Evolutionary conservation across 2,329 filamentous ascomycete genomes (phyloP).

Genomic region (Fusarium succisae): DNA sequence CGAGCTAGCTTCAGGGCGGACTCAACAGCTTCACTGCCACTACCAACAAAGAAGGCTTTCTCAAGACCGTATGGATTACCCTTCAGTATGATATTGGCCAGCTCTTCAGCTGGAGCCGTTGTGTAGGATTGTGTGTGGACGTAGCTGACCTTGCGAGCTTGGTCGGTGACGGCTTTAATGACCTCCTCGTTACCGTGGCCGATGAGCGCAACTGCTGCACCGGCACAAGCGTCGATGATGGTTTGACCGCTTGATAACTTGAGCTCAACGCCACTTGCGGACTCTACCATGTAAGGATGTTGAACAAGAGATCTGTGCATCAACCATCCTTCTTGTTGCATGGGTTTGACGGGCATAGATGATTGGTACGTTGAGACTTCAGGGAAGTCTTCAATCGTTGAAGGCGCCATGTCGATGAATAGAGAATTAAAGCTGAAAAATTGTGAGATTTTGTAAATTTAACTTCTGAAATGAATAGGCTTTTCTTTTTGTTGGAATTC

Average conservation of each 20-base stretch:
- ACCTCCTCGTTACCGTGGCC: constrained; percentile 9
- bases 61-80: constrained; percentile 10
- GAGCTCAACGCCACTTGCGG: not conserved
- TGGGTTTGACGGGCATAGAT: not conserved
- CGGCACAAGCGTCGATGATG: constrained; percentile 11
- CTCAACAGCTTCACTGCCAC: constrained; percentile 53
- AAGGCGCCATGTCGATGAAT: not conserved
- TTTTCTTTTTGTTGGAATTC: rapidly evolving
- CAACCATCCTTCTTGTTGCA: not conserved
- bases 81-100: not conserved
- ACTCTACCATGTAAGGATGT: constrained; percentile 13
- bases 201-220: constrained; percentile 4
- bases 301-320: constrained; percentile 20
- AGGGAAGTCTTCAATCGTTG: not conserved
- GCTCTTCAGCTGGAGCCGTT: constrained; percentile 6
- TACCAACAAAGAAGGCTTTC: constrained; percentile 40
- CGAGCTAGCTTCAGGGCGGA: constrained; percentile 58
- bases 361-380: not conserved
- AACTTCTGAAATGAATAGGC: rapidly evolving
- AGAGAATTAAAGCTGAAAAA: rapidly evolving
- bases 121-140: constrained; percentile 21
- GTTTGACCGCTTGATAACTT: not conserved
- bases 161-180: constrained; percentile 9
- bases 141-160: constrained; percentile 12
- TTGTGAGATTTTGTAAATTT: rapidly evolving